Evolutionary conservation across 192 early-diverging fungal species (phyloP).

Genomic region (Coemansia sp.): DNA sequence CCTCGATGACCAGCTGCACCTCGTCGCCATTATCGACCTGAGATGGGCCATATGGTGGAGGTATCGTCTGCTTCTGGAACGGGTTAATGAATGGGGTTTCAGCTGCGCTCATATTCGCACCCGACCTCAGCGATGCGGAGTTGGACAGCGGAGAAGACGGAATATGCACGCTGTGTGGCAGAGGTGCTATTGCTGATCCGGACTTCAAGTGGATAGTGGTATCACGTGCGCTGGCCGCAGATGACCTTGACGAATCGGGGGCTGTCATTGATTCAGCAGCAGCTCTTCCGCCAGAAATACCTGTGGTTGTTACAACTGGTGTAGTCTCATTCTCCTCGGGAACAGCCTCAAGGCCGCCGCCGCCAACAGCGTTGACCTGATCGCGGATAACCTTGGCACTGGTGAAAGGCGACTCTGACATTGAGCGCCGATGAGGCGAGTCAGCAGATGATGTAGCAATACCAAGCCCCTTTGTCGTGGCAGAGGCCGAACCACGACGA

Average conservation of each 20-base stretch:
- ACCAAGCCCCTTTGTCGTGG: slow-evolving; percentile 23
- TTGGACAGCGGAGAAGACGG: slow-evolving; percentile 44
- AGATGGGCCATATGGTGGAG: slow-evolving; percentile 43
- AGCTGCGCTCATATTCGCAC: slow-evolving; percentile 8
- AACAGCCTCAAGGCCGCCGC: slow-evolving; percentile 31
- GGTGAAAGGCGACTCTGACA: slow-evolving; percentile 51
- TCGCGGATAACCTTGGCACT: slow-evolving; percentile 37
- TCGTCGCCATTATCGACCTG: slow-evolving; percentile 67
- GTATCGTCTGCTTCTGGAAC: slow-evolving; percentile 27
- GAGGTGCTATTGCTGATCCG: slow-evolving; percentile 8
- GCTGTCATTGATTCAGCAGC: not conserved
- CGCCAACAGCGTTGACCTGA: slow-evolving; percentile 16
- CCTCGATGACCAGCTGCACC: slow-evolving; percentile 82
- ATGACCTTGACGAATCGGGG: slow-evolving; percentile 8
- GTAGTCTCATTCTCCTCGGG: slow-evolving; percentile 41
- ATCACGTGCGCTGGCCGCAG: slow-evolving; percentile 1
- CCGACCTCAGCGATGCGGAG: slow-evolving; percentile 39
- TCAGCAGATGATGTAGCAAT: slow-evolving; percentile 18
- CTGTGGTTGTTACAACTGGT: not conserved
- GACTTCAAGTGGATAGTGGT: not conserved
- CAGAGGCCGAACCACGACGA: slow-evolving; percentile 24
- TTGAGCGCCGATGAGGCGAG: slow-evolving; percentile 40
- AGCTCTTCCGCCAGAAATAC: not conserved
- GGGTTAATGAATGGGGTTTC: slow-evolving; percentile 37
- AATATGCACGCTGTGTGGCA: slow-evolving; percentile 19